phyloP scores from a whole-genome alignment of 202 grass and related monocot species.

The Sporobolus alterniflorus region DNA sequence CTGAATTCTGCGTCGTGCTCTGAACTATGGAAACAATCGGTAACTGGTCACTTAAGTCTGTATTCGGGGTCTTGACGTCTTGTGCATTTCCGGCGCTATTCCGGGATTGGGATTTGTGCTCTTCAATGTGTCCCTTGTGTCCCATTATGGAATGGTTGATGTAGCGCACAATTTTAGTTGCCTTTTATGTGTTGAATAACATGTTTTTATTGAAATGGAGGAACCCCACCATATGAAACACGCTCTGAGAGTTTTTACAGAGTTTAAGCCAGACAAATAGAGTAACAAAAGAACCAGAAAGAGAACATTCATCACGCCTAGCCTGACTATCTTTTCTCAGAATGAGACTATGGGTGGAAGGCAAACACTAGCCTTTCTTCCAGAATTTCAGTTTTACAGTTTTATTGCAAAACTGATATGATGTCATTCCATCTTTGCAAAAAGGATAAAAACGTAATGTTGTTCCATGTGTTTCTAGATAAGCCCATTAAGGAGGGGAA shows the following conservation, averaged over 20 bases:
- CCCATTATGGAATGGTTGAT: neutral
- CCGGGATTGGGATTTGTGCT: neutral
- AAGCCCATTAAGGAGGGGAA: conserved; percentile 60
- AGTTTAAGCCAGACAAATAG: neutral
- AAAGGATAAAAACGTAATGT: neutral
- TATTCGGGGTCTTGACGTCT: neutral
- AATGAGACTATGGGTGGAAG: no score
- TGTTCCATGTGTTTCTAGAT: conserved; percentile 49
- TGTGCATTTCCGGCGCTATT: neutral
- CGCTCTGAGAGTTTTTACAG: neutral
- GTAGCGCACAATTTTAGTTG: no score
- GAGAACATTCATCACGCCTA: no score
- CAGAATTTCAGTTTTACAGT: no score
- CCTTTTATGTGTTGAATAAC: no score
- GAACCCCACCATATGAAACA: neutral
- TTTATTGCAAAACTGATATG: neutral
- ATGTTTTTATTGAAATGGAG: neutral
- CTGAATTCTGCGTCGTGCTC: neutral
- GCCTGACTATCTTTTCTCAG: no score
- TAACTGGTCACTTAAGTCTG: neutral
- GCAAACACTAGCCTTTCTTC: no score
- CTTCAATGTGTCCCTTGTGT: neutral
- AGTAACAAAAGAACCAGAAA: no score
- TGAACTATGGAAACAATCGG: neutral
- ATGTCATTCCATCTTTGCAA: neutral